Evolutionary conservation across 169 alveolate species (phyloP).

Genomic region (Cryptosporidium meleagridis): DNA sequence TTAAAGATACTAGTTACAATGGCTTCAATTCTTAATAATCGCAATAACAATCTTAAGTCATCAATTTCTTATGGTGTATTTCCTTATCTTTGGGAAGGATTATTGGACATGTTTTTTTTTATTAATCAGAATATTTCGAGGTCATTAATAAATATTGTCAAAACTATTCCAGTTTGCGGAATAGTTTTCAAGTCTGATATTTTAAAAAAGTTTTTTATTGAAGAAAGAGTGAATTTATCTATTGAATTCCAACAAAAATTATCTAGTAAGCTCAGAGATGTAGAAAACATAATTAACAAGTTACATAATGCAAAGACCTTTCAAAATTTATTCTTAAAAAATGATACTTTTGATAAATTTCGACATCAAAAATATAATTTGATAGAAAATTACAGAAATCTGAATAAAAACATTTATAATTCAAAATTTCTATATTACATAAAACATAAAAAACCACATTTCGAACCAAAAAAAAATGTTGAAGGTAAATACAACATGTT

Average conservation of each 20-base stretch:
- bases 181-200: not conserved
- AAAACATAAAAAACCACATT: not conserved
- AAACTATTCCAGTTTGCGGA: conserved; percentile 22
- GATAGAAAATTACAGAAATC: not conserved
- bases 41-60: not conserved
- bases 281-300: not conserved
- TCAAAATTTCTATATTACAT: not conserved
- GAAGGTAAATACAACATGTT: not conserved
- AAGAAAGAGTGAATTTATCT: conserved; percentile 15
- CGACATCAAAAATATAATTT: too few relatives aligned
- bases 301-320: not conserved
- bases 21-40: not conserved
- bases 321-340: too few relatives aligned
- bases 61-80: conserved; percentile 3
- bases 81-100: conserved; percentile 32
- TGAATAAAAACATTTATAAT: not conserved
- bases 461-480: not conserved
- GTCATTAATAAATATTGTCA: not conserved
- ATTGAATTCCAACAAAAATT: not conserved
- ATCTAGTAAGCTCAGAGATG: not conserved
- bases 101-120: conserved; percentile 3
- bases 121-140: not conserved
- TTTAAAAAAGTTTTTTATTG: conserved; percentile 4
- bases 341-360: not conserved
- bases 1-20: conserved; percentile 7